Conservation (phyloP, 208 protist genomes). For the Acanthamoeba culbertsoni region DNA sequence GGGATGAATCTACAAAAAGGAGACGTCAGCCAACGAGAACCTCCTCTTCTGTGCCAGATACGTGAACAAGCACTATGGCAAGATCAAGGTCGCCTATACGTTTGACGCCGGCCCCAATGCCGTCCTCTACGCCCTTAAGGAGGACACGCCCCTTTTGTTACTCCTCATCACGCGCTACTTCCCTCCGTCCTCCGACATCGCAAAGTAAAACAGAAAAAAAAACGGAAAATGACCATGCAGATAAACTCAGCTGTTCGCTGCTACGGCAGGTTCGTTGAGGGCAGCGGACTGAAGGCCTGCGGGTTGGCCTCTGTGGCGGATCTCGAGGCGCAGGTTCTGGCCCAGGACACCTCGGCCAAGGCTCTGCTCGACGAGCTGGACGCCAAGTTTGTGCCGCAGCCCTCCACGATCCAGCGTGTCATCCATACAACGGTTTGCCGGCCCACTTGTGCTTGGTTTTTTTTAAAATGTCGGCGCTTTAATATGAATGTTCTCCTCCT, state of each 20-base stretch:
- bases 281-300: neutral
- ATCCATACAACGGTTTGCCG: neutral
- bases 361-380: neutral
- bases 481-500: neutral
- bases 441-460: neutral
- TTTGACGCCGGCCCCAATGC: slow-evolving; percentile 99
- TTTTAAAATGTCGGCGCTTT: neutral
- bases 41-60: too few species aligned
- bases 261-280: neutral
- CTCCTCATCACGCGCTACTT: slow-evolving; percentile 90
- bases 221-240: too few species aligned
- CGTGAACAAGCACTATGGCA: slow-evolving; percentile 30
- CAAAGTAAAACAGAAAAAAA: too few species aligned
- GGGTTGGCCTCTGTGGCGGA: neutral
- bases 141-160: slow-evolving; percentile 89
- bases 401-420: neutral
- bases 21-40: neutral
- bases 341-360: neutral
- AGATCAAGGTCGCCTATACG: slow-evolving; percentile 93
- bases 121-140: slow-evolving; percentile 93
- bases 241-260: neutral
- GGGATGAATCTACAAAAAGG: neutral
- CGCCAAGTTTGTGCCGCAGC: neutral
- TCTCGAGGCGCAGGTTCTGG: neutral
- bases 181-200: slow-evolving; percentile 67